Evolutionary conservation across 2,329 filamentous ascomycete genomes (phyloP), one percentile per base, ranked within the genome.

Genomic region (Phyllosticta capitalensis): DNA sequence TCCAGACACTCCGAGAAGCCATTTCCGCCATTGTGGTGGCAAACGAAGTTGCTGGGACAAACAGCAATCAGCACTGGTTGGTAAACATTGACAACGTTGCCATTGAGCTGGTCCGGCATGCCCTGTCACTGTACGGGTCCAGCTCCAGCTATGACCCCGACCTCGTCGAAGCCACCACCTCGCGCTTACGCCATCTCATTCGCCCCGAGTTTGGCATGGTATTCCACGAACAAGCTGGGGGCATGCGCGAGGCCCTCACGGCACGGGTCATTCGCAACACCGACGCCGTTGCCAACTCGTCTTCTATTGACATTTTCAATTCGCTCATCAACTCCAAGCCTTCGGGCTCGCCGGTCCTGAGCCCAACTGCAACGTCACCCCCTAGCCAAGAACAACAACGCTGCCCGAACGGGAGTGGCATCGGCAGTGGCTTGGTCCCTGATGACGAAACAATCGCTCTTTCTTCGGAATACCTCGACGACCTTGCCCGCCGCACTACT

Each of bases 401-500:
- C 30, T 38, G 30, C 30, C 30, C 17, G 10, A 38, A 38, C 30
- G 30, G 30, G 10, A 38, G 30, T 38, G 20, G 20, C 22, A 24
- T 24, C 26, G 50, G 59, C 55, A n/a, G 17, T 30, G 30, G 14
- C 21, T 20, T 22, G 24, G 24, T 53, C 1, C 62, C 68, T 22
- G 59, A 62, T 9, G 30, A 38, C 30, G 30, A 38, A 38, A 38
- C 30, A 12, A 38, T 38, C 12, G 30, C 30, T 17, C 30, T 38
- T 1, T 38, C 30, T 14, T 48, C 50, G 26, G 74, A 64, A 38
- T 68, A 73, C 28, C 65, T 88, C 45, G 79, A 81, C 51, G 86
- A 90, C 61, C 83, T 96, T 71, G 84, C 89, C 0, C 87, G 85
- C 52, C 84, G 89, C 52, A 79, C 96, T 55, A 87, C 90, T 5